Base-by-base conservation (phyloP, 306 rosid genomes). In the Amphicarpaea edgeworthii region DNA sequence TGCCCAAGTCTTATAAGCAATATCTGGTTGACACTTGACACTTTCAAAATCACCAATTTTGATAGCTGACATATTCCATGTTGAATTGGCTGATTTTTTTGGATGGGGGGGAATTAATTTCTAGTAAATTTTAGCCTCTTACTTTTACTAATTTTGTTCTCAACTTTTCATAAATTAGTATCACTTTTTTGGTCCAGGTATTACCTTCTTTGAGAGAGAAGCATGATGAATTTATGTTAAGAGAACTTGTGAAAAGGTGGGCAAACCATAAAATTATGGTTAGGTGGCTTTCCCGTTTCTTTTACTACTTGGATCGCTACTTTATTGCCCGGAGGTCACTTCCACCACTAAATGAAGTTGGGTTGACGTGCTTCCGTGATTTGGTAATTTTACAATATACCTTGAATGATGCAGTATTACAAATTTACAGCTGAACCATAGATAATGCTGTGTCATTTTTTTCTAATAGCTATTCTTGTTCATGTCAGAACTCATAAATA, bases 161-260 rank as follows among this genome's bases (percentile, higher is more conserved):
- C 21, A 55, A 15, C 41, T 49, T 75, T 41, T 42, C 21, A 28
- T 47, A 16, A 37, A 30, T 26, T 15, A 65, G 3, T 57, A 55
- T 38, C 24, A 17, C 42, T 12, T 66, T 34, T 42, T 63, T 53
- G 10, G 17, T 68, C 82, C 64, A 93, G 97, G 98, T 90, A 54
- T 65, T 90, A 58, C 97, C 97, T 14, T 84, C 97, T 66, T 74
- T 93, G 80, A 82, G 84, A 81, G 97, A 90, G 83, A 93, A 90
- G 79, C 97, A 87, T 7, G 94, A 86, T 71, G 96, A 90, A 46
- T 89, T 86, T 79, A 86, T 93, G 94, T 72, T 93, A 82, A 86
- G 86, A 54, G 98, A 93, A 75, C 91, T 93, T 63, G 93, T 87
- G 26, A 86, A 76, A 76, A 86, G 98, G 81, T 90, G 98, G 98